phyloP scores from a whole-genome alignment of 148 eudicot genomes.

The Rhododendron griersonianum region DNA sequence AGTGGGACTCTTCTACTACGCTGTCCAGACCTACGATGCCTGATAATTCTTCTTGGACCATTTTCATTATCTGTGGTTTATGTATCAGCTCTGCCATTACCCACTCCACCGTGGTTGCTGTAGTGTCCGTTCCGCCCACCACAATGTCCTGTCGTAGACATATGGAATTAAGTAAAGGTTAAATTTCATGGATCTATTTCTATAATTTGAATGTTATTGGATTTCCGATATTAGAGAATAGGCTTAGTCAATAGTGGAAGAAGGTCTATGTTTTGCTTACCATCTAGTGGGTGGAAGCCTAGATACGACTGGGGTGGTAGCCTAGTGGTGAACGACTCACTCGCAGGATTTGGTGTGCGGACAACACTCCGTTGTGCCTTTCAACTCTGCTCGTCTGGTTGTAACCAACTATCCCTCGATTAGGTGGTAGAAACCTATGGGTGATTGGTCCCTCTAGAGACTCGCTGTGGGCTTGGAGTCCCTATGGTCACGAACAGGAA shows the following conservation, averaged over 20 bases:
- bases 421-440: no score
- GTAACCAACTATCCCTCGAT: no score
- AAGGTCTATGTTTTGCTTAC: no score
- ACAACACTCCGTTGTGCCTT: no score
- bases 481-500: no score
- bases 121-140: constrained; percentile 32
- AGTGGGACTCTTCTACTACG: constrained; percentile 29
- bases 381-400: no score
- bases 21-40: constrained; percentile 22
- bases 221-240: background rate
- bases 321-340: no score
- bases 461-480: no score
- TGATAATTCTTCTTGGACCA: constrained; percentile 20
- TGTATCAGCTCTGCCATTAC: background rate
- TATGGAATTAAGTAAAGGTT: background rate
- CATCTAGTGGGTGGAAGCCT: no score
- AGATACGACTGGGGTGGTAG: no score
- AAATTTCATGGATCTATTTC: background rate
- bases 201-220: background rate
- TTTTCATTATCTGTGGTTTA: background rate
- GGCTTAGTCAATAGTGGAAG: background rate
- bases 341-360: no score
- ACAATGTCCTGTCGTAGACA: constrained; percentile 26
- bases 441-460: no score
- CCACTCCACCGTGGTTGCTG: constrained; percentile 30